Evolutionary conservation across 192 early-diverging fungal genomes (phyloP), one percentile per base, ranked within the genome.

Genomic region (Allomyces macrogynus): DNA sequence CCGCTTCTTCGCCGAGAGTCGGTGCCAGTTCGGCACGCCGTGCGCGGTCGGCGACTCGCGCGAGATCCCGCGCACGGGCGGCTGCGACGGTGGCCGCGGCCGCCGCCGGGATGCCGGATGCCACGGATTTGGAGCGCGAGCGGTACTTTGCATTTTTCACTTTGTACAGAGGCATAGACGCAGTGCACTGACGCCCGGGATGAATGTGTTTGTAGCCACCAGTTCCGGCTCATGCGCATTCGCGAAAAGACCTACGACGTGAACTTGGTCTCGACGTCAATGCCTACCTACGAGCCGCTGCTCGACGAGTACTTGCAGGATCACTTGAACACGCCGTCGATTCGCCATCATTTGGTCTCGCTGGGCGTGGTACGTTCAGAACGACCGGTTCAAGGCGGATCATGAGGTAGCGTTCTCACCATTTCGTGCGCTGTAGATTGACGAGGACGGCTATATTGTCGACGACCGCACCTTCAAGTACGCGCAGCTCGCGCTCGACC

Each of bases 171-270:
- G 0, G 32, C 0, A 7, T 2, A 40, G 32, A 7, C 32, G 32
- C n/a, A n/a, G n/a, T n/a, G n/a, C n/a, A 8, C 32, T 40, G 32
- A 40, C 32, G 32, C 32, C 32, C 0, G 32, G 7, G 32, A 40
- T 57, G 16, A 5, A 20, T 57, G 44, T 54, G 44, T 20, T 1
- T 57, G 20, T 57, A 57, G 49, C 49, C 16, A 14, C 49, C 12
- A 57, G 3, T 57, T 57, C 20, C 49, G 49, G 16, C 49, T 14
- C 49, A 14, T 20, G 49, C 49, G 49, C 49, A n/a, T 57, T 14
- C 49, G 72, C 42, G 80, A 81, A 62, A 23, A 76, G 24, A 76
- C 73, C 5, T 81, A 79, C 68, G 80, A 81, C 64, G 70, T 81
- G 24, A 81, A 81, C 66, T 65, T 81, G 3, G 72, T 77, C 16